Evolutionary conservation across 441 rosid genomes (phyloP).

Genomic region (Populus trichocarpa): DNA sequence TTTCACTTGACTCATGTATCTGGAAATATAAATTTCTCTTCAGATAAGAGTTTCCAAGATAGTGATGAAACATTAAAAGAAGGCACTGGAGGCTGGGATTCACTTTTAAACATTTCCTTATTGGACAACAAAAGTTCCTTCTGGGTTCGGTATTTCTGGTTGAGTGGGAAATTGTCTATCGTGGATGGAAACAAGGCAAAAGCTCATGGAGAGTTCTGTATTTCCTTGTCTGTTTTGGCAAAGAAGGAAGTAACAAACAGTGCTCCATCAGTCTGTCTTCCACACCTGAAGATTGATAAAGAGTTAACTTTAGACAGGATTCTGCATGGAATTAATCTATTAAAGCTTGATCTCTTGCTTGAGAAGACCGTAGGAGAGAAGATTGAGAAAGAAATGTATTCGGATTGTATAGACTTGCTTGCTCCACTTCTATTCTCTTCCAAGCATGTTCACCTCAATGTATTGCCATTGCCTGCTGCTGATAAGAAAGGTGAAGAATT

Average conservation of each 20-base stretch:
- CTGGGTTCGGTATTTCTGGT: constrained; percentile 92
- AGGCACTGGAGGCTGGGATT: constrained; percentile 23
- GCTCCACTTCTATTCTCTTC: constrained; percentile 77
- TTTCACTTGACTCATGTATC: constrained; percentile 34
- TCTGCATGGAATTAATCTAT: constrained; percentile 73
- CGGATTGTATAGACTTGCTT: constrained; percentile 67
- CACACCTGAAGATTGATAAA: constrained; percentile 64
- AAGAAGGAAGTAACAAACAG: constrained; percentile 39
- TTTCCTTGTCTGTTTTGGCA: constrained; percentile 63
- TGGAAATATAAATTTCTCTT: constrained; percentile 35
- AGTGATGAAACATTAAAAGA: constrained; percentile 27
- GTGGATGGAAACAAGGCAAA: constrained; percentile 75
- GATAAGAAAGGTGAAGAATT: constrained; percentile 38
- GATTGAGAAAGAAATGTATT: constrained; percentile 76
- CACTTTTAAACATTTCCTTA: constrained; percentile 26
- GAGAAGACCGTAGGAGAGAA: constrained; percentile 67
- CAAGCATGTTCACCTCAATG: constrained; percentile 40
- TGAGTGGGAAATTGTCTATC: constrained; percentile 85
- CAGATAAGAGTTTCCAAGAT: constrained; percentile 37
- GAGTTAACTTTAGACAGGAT: constrained; percentile 64
- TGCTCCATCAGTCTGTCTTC: constrained; percentile 46
- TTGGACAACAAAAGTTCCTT: constrained; percentile 48
- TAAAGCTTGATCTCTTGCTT: constrained; percentile 72
- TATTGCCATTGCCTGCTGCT: constrained; percentile 38
- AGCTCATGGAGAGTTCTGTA: constrained; percentile 71